phyloP scores from a whole-genome alignment of 2,329 filamentous ascomycete species.

The Colletotrichum abscissum region DNA sequence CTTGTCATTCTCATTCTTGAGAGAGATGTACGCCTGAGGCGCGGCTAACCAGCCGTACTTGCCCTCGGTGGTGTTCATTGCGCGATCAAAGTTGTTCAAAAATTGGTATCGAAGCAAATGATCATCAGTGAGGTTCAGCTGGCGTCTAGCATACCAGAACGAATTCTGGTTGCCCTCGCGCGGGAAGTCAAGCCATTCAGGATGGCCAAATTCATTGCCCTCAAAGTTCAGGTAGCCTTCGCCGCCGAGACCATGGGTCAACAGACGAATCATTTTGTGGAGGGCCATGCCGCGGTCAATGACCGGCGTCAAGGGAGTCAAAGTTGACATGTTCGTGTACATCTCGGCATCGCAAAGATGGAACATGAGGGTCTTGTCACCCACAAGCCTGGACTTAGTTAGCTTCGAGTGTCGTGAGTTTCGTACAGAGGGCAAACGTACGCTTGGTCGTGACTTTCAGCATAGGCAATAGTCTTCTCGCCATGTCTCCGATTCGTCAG shows the following conservation, averaged over 20 bases:
- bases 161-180: slow-evolving; percentile 92
- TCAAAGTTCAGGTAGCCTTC: slow-evolving; percentile 99
- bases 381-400: slow-evolving; percentile 75
- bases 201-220: slow-evolving; percentile 98
- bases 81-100: slow-evolving; percentile 92
- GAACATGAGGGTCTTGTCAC: slow-evolving; percentile 97
- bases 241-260: slow-evolving; percentile 91
- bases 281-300: slow-evolving; percentile 92
- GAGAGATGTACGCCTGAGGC: slow-evolving; percentile 88
- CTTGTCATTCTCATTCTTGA: slow-evolving; percentile 95
- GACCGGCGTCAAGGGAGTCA: slow-evolving; percentile 85
- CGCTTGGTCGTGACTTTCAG: slow-evolving; percentile 98
- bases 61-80: slow-evolving; percentile 88
- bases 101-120: slow-evolving; percentile 86
- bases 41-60: slow-evolving; percentile 93
- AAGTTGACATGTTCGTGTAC: slow-evolving; percentile 95
- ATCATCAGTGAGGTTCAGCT: slow-evolving; percentile 94
- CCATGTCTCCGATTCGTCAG: slow-evolving; percentile 93
- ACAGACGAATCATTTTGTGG: slow-evolving; percentile 96
- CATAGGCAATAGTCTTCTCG: slow-evolving; percentile 98
- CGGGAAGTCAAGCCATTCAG: slow-evolving; percentile 98
- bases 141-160: slow-evolving; percentile 93
- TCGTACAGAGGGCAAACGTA: slow-evolving; percentile 59
- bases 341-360: slow-evolving; percentile 97
- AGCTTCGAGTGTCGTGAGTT: background rate